Evolutionary conservation across 768 basidiomycete genomes (phyloP).

Genomic region (Rickenella mellea): DNA sequence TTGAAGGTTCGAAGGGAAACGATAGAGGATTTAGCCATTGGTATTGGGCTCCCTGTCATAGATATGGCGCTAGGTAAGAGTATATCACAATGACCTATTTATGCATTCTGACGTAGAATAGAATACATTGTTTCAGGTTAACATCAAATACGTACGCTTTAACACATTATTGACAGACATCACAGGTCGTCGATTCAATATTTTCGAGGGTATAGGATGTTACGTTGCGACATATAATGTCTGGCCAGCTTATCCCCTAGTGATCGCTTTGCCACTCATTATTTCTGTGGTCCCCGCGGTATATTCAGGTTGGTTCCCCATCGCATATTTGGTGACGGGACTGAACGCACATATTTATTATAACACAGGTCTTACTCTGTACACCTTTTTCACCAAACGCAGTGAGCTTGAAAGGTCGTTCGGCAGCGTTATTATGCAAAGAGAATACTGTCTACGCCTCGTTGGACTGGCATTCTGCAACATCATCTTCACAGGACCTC

Average conservation of each 20-base stretch:
- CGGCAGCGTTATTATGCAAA: no score
- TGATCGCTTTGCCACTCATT: conserved; percentile 10
- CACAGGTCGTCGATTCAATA: conserved; percentile 23
- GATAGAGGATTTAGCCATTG: conserved; percentile 20
- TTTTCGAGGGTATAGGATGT: conserved; percentile 24
- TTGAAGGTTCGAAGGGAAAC: conserved; percentile 42
- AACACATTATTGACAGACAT: conserved; percentile 18
- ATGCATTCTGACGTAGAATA: no score
- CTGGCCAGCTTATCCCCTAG: conserved; percentile 15
- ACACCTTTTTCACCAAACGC: no score
- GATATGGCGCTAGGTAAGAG: conserved; percentile 20
- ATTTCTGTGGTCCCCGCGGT: conserved; percentile 5
- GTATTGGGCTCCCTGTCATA: conserved; percentile 21
- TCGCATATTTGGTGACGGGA: no score
- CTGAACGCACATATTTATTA: no score
- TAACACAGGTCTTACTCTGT: no score
- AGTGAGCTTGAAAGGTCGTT: no score
- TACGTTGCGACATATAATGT: conserved; percentile 19
- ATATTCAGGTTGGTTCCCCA: conserved; percentile 8
- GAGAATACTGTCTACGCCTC: conserved; percentile 50
- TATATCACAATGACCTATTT: no score
- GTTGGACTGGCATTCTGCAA: conserved; percentile 44
- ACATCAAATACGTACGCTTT: not conserved
- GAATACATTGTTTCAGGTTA: no score
- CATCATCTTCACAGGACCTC: conserved; percentile 35